Conservation (phyloP, 495 filamentous ascomycete genomes). For the Cladorrhinum samala region DNA sequence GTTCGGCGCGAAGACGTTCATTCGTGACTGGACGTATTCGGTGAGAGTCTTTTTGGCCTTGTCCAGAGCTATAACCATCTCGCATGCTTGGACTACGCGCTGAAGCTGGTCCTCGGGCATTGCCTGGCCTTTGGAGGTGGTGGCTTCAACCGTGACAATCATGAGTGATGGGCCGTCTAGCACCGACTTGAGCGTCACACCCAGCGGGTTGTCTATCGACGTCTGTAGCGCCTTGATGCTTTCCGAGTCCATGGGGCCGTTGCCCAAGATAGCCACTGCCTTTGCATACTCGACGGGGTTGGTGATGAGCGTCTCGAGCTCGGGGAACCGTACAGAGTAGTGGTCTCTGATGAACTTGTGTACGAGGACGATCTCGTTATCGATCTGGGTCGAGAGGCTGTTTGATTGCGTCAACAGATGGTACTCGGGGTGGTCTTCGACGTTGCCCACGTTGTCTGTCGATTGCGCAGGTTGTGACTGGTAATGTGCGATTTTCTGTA, state of each 20-base stretch:
- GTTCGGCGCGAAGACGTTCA: conserved; percentile 94
- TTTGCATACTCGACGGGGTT: conserved; percentile 94
- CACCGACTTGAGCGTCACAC: conserved; percentile 66
- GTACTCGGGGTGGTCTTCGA: conserved; percentile 85
- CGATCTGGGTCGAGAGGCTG: conserved; percentile 78
- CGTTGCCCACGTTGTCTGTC: conserved; percentile 56
- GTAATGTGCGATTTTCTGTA: conserved; percentile 70
- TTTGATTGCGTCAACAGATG: conserved; percentile 77
- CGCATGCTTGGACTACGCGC: conserved; percentile 69
- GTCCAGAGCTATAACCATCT: conserved; percentile 82
- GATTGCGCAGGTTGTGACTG: conserved; percentile 61
- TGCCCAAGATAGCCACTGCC: conserved; percentile 86
- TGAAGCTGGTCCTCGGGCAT: conserved; percentile 71
- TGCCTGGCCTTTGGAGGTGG: conserved; percentile 73
- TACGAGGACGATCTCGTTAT: conserved; percentile 83
- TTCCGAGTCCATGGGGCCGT: conserved; percentile 83
- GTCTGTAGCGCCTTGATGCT: conserved; percentile 66
- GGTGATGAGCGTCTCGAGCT: conserved; percentile 89
- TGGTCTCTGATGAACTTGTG: conserved; percentile 95
- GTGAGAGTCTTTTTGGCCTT: conserved; percentile 81
- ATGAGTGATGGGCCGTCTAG: conserved; percentile 86
- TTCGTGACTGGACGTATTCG: conserved; percentile 93
- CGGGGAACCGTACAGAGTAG: conserved; percentile 89
- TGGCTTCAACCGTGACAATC: conserved; percentile 94
- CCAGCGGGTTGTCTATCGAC: conserved; percentile 68